Conservation (phyloP, 2,329 filamentous ascomycete species). For the Exophiala phaeomuriformis region DNA sequence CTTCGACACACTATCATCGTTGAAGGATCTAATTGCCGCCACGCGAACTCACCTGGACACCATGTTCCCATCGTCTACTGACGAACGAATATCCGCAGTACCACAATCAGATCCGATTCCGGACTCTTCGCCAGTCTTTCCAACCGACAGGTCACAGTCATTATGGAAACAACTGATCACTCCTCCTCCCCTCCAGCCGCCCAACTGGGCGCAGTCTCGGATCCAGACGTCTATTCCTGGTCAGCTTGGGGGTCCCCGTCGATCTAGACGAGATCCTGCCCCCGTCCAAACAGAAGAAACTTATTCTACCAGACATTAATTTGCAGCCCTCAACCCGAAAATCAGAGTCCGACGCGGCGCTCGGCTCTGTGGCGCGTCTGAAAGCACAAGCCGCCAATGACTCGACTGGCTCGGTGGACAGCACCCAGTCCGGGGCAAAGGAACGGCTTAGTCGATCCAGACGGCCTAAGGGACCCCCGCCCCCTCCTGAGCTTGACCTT, state of each 20-base stretch:
- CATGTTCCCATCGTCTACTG: conserved; percentile 39
- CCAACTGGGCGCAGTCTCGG: conserved; percentile 94
- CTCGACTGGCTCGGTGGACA: conserved; percentile 29
- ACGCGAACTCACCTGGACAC: conserved; percentile 37
- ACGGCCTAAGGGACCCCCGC: conserved; percentile 44
- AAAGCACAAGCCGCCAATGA: conserved; percentile 32
- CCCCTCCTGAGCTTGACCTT: conserved; percentile 69
- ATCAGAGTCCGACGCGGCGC: conserved; percentile 52
- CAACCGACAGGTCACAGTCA: conserved; percentile 78
- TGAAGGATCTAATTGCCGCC: conserved; percentile 37
- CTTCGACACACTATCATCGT: conserved; percentile 47
- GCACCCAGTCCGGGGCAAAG: conserved; percentile 28
- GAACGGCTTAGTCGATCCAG: conserved; percentile 34
- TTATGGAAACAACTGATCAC: conserved; percentile 95
- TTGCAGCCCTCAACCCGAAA: conserved; percentile 48
- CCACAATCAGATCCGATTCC: conserved; percentile 36
- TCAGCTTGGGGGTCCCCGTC: conserved; percentile 90
- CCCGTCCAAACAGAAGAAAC: conserved; percentile 95
- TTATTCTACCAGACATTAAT: conserved; percentile 77
- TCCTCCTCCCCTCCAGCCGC: conserved; percentile 86
- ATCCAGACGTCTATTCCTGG: conserved; percentile 91
- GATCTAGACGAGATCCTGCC: conserved; percentile 96
- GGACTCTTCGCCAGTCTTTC: conserved; percentile 56
- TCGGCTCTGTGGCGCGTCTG: conserved; percentile 29
- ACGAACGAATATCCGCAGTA: conserved; percentile 29